Conservation (phyloP, 192 early-diverging fungal genomes). For the Martensiomyces pterosporus region DNA sequence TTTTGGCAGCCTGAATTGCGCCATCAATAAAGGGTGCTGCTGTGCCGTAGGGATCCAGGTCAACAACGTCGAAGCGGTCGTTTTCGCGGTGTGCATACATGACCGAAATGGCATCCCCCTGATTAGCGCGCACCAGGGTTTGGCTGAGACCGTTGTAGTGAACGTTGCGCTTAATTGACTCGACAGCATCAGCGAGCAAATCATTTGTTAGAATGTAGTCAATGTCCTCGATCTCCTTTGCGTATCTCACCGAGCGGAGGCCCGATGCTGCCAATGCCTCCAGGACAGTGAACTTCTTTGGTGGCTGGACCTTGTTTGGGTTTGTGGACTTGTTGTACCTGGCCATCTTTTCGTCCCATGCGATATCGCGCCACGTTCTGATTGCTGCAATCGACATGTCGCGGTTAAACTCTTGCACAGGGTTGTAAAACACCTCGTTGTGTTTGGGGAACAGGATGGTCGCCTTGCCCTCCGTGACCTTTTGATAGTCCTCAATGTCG, state of each 20-base stretch:
- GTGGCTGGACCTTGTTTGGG: slow-evolving; percentile 28
- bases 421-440: slow-evolving; percentile 98
- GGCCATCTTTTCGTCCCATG: slow-evolving; percentile 58
- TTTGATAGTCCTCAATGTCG: slow-evolving; percentile 52
- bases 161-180: slow-evolving; percentile 81
- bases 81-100: slow-evolving; percentile 65
- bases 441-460: slow-evolving; percentile 80
- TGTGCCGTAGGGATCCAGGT: slow-evolving; percentile 96
- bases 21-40: slow-evolving; percentile 94
- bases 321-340: slow-evolving; percentile 54
- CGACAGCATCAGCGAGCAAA: slow-evolving; percentile 81
- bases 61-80: slow-evolving; percentile 78
- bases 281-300: slow-evolving; percentile 58
- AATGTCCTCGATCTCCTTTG: slow-evolving; percentile 82
- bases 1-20: slow-evolving; percentile 89
- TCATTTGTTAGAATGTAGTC: slow-evolving; percentile 88
- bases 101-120: slow-evolving; percentile 77
- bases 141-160: slow-evolving; percentile 75
- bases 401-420: slow-evolving; percentile 95
- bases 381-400: slow-evolving; percentile 98
- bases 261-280: slow-evolving; percentile 96
- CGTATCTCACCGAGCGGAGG: slow-evolving; percentile 92
- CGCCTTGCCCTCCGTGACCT: slow-evolving; percentile 73
- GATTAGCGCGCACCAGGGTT: slow-evolving; percentile 70
- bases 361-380: slow-evolving; percentile 82